These are phyloP conservation scores for Coniochaeta sp. DNA, from an alignment of 2,329 filamentous ascomycete genomes.

Conservation along the genomic window DNA sequence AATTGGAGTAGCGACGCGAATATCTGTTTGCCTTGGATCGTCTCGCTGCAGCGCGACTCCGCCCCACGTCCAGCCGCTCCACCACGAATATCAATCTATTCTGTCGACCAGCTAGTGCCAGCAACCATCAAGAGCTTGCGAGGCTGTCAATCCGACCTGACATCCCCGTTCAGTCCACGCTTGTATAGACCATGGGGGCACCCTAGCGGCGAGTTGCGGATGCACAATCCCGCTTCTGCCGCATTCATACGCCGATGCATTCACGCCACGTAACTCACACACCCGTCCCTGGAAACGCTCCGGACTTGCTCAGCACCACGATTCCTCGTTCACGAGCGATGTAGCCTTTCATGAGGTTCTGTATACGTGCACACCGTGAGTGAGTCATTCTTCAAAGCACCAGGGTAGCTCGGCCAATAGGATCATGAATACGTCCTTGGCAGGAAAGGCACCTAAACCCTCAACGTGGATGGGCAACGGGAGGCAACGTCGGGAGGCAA, in stretches of 20 bases:
- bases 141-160: background rate
- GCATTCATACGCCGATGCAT: background rate
- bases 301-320: constrained; percentile 86
- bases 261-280: constrained; percentile 27
- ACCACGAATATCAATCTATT: background rate
- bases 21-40: background rate
- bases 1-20: background rate
- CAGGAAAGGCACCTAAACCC: background rate
- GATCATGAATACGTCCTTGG: background rate
- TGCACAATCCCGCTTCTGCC: background rate
- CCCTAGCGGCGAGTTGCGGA: background rate
- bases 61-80: background rate
- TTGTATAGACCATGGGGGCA: background rate
- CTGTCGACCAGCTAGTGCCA: background rate
- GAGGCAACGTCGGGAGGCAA: constrained; percentile 1
- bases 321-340: constrained; percentile 86
- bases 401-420: constrained; percentile 1
- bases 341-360: constrained; percentile 97
- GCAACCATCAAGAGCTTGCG: background rate
- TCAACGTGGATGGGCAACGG: background rate
- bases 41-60: background rate
- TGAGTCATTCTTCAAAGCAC: constrained; percentile 18
- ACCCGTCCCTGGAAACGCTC: constrained; percentile 88
- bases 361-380: constrained; percentile 12
- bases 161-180: background rate